Conservation (phyloP, 2,329 filamentous ascomycete genomes). For the Trichophyton simii region DNA sequence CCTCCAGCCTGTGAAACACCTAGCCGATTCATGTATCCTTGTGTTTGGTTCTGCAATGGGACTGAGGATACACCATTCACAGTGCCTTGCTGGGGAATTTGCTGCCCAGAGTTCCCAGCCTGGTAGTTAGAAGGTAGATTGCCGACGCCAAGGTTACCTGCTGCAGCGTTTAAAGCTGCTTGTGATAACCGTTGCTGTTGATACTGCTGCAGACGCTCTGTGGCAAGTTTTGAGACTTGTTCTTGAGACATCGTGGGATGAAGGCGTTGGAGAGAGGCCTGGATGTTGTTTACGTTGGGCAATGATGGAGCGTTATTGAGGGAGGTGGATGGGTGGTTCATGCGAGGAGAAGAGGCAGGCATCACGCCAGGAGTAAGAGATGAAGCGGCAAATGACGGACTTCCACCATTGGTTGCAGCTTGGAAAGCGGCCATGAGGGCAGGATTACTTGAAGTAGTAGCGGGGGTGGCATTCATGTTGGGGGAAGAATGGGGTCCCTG, state of each 20-base stretch:
- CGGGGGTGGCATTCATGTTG: slow-evolving; percentile 33
- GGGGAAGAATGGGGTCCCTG: slow-evolving; percentile 31
- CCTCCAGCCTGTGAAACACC: slow-evolving; percentile 37
- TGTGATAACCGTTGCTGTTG: slow-evolving; percentile 39
- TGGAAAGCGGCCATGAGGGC: slow-evolving; percentile 36
- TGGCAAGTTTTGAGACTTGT: slow-evolving; percentile 42
- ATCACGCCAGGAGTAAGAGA: slow-evolving; percentile 22
- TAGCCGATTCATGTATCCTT: slow-evolving; percentile 43
- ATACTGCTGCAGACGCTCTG: slow-evolving; percentile 38
- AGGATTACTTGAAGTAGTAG: slow-evolving; percentile 27
- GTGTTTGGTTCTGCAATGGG: slow-evolving; percentile 32
- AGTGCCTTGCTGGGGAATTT: slow-evolving; percentile 23
- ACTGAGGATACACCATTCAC: slow-evolving; percentile 20
- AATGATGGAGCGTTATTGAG: slow-evolving; percentile 38
- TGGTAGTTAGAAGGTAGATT: slow-evolving; percentile 29
- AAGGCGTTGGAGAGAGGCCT: slow-evolving; percentile 39
- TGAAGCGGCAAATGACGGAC: slow-evolving; percentile 31
- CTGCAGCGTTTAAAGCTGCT: slow-evolving; percentile 40
- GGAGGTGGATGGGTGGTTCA: slow-evolving; percentile 32
- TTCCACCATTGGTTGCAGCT: slow-evolving; percentile 28
- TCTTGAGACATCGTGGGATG: slow-evolving; percentile 42
- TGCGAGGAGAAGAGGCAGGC: slow-evolving; percentile 36
- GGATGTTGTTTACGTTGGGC: slow-evolving; percentile 42
- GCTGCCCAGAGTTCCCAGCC: slow-evolving; percentile 15
- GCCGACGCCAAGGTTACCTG: slow-evolving; percentile 33